Conservation (phyloP, 2,329 filamentous ascomycete genomes). For the Grosmannia serpens region DNA sequence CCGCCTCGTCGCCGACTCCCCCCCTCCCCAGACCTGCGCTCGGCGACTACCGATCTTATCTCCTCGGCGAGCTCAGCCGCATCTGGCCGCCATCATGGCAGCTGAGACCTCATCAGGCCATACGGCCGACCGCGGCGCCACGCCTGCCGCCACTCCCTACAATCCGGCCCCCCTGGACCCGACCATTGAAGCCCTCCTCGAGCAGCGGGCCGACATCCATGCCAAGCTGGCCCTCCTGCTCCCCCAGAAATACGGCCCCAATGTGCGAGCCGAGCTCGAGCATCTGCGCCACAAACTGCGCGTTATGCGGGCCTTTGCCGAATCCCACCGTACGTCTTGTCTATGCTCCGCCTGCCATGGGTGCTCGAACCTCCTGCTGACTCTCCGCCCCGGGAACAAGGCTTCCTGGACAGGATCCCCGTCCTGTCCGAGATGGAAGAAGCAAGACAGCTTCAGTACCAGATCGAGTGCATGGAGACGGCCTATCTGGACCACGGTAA, state of each 20-base stretch:
- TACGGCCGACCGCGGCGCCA: slow-evolving; percentile 5
- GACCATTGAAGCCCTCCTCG: slow-evolving; percentile 32
- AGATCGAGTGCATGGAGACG: slow-evolving; percentile 45
- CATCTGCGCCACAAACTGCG: slow-evolving; percentile 46
- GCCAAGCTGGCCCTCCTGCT: slow-evolving; percentile 36
- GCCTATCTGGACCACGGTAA: slow-evolving; percentile 37
- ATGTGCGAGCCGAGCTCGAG: slow-evolving; percentile 36
- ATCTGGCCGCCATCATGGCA: neutral
- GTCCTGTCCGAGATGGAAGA: slow-evolving; percentile 44
- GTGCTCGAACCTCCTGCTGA: neutral
- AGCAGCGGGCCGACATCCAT: slow-evolving; percentile 42
- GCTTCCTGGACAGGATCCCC: slow-evolving; percentile 27
- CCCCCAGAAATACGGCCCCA: slow-evolving; percentile 33
- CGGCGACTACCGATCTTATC: neutral
- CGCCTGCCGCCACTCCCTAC: slow-evolving; percentile 17
- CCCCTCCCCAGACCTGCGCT: too few relatives aligned
- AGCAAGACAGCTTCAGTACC: slow-evolving; percentile 44
- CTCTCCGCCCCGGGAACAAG: slow-evolving; percentile 11
- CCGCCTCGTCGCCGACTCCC: neutral
- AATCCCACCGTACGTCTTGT: slow-evolving; percentile 33
- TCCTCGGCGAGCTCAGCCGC: neutral
- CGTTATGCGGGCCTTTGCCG: slow-evolving; percentile 35
- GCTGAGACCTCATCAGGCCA: neutral
- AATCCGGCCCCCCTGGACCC: slow-evolving; percentile 27
- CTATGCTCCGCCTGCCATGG: too few relatives aligned